Base-by-base conservation (phyloP, 371 early-diverging fungal species). In the Mucor mucedo region DNA sequence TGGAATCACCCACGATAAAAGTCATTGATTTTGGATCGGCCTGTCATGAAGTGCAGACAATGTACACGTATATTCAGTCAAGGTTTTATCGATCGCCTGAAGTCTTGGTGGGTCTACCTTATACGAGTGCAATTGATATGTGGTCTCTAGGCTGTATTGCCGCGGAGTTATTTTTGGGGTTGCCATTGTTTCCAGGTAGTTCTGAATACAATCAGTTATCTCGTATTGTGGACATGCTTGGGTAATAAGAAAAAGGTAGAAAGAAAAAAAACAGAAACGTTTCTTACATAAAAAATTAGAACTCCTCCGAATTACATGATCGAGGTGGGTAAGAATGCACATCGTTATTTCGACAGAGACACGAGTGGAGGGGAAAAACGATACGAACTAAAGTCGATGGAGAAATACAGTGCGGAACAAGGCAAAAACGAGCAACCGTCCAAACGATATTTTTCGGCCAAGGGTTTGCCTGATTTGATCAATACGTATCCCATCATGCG, bases 1-100 rank as follows among this genome's bases (percentile, higher is more conserved):
- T 16, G 58, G 89, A 93, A 62, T 88, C 89, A 30, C 92, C 97
- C 2, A 82, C 87, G 6, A 86, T 99, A 71, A 99, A 99, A 77
- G 95, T 99, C 29, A 98, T 99, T 61, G 99, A 99, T 83, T 98
- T 99, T 86, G 99, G 99, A 27, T 95, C 95, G 4, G 97, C 99
- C 0, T 96, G 97, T 70, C 90, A 91, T 66, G 93, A 93, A 68
- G 88, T 91, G 57, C 89, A 95, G 57, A 94, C 94, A 14, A 88
- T 93, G 48, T 95, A 95, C 73, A 97, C 98, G 1, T 99, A 98
- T 75, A 97, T 98, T 60, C 99, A 99, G 76, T 89, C 90, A 44
- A 90, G 99, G 27, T 99, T 97, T 80, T 99, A 99, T 71, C 89
- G 99, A 42, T 93, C 95, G 8, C 98, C 99, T 1, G 99, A 99